Base-by-base conservation (phyloP, 768 basidiomycete species). In the Lentinula sp. region DNA sequence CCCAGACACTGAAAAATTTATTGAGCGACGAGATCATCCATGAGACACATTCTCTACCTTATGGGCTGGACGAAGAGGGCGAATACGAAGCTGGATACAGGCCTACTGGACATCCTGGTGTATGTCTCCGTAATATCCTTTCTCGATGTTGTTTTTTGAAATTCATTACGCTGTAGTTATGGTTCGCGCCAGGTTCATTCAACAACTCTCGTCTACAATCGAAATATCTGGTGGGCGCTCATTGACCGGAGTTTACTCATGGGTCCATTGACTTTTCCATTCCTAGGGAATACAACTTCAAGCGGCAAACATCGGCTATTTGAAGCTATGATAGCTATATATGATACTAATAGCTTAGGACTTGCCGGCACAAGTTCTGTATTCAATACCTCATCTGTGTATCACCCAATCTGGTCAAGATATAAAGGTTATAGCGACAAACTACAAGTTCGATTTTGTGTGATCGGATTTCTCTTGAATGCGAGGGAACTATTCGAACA, bases 61-160 rank as follows among this genome's bases (percentile, higher is more conserved):
- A 69, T 66, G 72, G 71, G 1, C 49, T 74, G 10, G 70, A 75
- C 56, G 68, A 64, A 2, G 72, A 73, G 39, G 70, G 71, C 11
- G 74, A 75, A 59, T 23, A 68, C 0, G 58, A 56, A 11, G 70
- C 68, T 1, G 63, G 66, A 53, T 75, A 72, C 57, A 63, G 68
- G 2, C 69, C 70, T 2, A 67, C 72, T 1, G 74, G 74, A 1
- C 69, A 72, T 58, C 73, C 71, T 31, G 71, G 69, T 1, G 71
- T 72, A 39, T 46, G 68, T 65, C 10, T 53, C 10, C 31, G 13
- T 10, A 4, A 53, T 28, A 10, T 16, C 8, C 15, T 8, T 39
- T 39, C 37, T 8, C 13, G 37, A 2, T 8, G 13, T 8, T 13
- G 7, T 39, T 39, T 8, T 8, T 39, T 8, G 13, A 8, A 2